Conservation (phyloP, 2,329 filamentous ascomycete species). For the Phaeosphaeriaceae sp. region DNA sequence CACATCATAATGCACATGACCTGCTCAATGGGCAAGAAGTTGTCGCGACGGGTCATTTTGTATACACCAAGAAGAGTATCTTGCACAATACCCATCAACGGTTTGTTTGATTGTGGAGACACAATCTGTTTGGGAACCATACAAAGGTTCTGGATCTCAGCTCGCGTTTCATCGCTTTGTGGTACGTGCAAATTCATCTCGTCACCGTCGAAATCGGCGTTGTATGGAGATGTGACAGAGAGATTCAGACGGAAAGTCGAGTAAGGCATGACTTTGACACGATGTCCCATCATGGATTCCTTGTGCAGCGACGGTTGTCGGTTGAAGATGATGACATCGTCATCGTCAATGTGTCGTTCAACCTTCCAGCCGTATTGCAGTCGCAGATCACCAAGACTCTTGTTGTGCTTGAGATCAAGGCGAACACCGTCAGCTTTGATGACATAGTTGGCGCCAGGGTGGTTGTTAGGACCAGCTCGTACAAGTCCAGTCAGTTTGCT, state of each 20-base stretch:
- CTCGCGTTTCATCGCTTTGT: conserved; percentile 94
- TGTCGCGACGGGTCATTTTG: conserved; percentile 93
- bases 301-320: conserved; percentile 99
- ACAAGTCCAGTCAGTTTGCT: conserved; percentile 88
- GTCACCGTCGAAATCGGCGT: conserved; percentile 99
- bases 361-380: conserved; percentile 98
- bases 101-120: conserved; percentile 94
- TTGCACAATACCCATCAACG: conserved; percentile 99
- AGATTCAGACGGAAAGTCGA: conserved; percentile 98
- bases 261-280: conserved; percentile 97
- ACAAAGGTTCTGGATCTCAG: conserved; percentile 92
- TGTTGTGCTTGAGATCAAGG: conserved; percentile 93
- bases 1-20: conserved; percentile 98
- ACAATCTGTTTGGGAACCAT: conserved; percentile 99
- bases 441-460: conserved; percentile 96
- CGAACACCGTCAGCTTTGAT: conserved; percentile 91
- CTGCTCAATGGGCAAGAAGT: conserved; percentile 86
- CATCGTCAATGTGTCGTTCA: conserved; percentile 93
- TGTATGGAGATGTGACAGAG: conserved; percentile 98
- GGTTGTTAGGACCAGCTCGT: conserved; percentile 90
- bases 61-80: conserved; percentile 96
- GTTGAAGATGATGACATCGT: conserved; percentile 99
- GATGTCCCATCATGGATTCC: conserved; percentile 99
- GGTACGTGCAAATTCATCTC: conserved; percentile 99
- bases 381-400: conserved; percentile 82